Conservation (phyloP, 257 asterid species). For the Parsonsia alboflavescens region DNA sequence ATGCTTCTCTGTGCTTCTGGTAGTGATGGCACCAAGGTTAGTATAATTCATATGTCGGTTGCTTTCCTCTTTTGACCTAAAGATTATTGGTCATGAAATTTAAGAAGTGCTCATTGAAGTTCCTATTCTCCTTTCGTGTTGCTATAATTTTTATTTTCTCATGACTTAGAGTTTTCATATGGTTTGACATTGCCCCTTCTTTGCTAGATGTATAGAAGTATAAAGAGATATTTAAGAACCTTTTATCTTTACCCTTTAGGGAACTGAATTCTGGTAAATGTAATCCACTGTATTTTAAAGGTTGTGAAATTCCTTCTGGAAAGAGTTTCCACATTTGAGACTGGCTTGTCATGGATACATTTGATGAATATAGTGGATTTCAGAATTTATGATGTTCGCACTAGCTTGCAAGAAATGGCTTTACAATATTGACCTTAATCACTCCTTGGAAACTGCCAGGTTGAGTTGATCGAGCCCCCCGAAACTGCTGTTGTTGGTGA, state of each 20-base stretch:
- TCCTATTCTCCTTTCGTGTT: neutral
- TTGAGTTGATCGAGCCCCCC: constrained; percentile 93
- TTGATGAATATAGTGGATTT: neutral
- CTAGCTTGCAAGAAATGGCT: neutral
- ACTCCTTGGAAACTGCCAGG: constrained; percentile 40
- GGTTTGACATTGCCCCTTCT: neutral
- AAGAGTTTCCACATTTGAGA: neutral
- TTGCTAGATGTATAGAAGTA: neutral
- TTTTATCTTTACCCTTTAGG: too few species aligned
- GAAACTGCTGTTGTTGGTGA: constrained; percentile 66
- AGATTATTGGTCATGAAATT: neutral
- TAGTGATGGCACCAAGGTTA: constrained; percentile 67
- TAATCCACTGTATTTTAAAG: too few species aligned
- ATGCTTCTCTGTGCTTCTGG: constrained; percentile 97
- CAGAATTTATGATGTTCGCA: neutral
- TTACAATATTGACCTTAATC: neutral
- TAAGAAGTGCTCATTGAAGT: neutral
- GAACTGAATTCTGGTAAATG: too few species aligned
- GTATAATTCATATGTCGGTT: neutral
- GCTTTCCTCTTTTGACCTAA: neutral
- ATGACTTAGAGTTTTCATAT: neutral
- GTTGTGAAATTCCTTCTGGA: too few species aligned
- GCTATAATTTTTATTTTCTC: neutral
- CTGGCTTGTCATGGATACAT: neutral
- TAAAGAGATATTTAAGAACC: neutral